Conservation (phyloP, 1,284 basidiomycete genomes). For the Austropuccinia psidii region DNA sequence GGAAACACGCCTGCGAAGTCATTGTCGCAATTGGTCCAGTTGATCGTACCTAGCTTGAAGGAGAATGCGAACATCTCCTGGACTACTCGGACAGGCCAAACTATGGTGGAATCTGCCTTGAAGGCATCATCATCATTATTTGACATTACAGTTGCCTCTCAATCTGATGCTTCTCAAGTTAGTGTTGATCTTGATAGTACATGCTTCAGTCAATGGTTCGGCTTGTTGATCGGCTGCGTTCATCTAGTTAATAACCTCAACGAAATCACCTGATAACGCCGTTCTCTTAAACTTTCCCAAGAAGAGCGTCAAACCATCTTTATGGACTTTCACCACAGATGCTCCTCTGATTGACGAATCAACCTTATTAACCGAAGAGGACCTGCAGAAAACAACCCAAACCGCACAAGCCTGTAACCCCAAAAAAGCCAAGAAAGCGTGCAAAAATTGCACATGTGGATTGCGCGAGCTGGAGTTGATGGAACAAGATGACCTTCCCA, state of each 20-base stretch:
- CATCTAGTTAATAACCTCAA: constrained; percentile 13
- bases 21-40: not conserved
- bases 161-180: not conserved
- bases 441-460: constrained; percentile 89
- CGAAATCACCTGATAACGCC: not conserved
- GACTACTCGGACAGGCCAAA: not conserved
- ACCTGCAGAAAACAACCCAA: constrained; percentile 58
- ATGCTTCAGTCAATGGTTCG: not conserved
- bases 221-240: not conserved
- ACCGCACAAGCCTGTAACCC: constrained; percentile 57
- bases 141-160: not conserved
- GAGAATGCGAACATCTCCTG: constrained; percentile 4
- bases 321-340: constrained; percentile 27
- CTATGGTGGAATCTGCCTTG: constrained; percentile 9
- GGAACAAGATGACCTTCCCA: constrained; percentile 52
- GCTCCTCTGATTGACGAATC: constrained; percentile 60
- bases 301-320: constrained; percentile 20
- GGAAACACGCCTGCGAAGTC: not conserved
- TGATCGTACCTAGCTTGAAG: constrained; percentile 8
- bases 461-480: constrained; percentile 82
- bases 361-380: constrained; percentile 62
- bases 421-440: constrained; percentile 62
- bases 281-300: constrained; percentile 16
- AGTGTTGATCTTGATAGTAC: not conserved
- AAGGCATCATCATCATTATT: not conserved